Evolutionary conservation across 2,329 filamentous ascomycete species (phyloP).

Genomic region (Alternaria panax): DNA sequence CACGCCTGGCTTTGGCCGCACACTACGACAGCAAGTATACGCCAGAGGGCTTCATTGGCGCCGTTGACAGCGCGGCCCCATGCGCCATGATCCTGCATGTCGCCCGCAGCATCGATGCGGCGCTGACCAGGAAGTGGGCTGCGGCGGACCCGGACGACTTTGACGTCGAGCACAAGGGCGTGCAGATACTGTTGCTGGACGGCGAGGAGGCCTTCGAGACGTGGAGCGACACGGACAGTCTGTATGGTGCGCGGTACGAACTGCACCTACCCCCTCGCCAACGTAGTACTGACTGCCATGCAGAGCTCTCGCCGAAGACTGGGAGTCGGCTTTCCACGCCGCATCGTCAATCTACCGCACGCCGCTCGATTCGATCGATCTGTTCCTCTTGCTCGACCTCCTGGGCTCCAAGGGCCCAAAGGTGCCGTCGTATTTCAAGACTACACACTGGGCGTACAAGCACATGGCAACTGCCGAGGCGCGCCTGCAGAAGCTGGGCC

Average conservation of each 20-base stretch:
- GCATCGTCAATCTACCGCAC: constrained; percentile 77
- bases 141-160: constrained; percentile 56
- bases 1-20: constrained; percentile 83
- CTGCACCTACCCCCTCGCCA: no score
- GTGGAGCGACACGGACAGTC: constrained; percentile 83
- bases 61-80: constrained; percentile 90
- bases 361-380: constrained; percentile 78
- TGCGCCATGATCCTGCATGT: constrained; percentile 94
- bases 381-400: constrained; percentile 90
- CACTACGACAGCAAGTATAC: constrained; percentile 90
- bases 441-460: constrained; percentile 93
- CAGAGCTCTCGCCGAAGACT: constrained; percentile 76
- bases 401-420: constrained; percentile 73
- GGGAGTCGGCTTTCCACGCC: constrained; percentile 76
- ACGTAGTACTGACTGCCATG: no score
- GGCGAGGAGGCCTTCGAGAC: constrained; percentile 89
- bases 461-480: constrained; percentile 77
- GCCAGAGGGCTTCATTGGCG: constrained; percentile 89
- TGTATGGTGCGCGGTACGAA: constrained; percentile 82
- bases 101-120: constrained; percentile 79
- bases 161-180: constrained; percentile 74
- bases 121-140: constrained; percentile 87
- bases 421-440: constrained; percentile 87
- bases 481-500: constrained; percentile 71
- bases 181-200: constrained; percentile 90